These are phyloP conservation scores for Talaromyces wortmannii DNA, from an alignment of 495 filamentous ascomycete genomes.

Conservation along the genomic window DNA sequence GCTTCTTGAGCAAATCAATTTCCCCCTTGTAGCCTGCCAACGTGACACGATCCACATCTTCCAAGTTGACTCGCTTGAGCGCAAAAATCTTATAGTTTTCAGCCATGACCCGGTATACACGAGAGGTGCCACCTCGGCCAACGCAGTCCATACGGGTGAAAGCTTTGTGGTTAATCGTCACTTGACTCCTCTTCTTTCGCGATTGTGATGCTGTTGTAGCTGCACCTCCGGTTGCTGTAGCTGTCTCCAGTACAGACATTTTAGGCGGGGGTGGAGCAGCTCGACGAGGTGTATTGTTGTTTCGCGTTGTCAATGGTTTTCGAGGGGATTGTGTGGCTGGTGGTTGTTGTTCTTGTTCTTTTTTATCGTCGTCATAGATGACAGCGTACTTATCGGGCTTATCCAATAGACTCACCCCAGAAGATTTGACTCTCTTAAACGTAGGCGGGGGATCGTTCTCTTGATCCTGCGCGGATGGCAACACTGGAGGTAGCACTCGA, in stretches of 20 bases:
- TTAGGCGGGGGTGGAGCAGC: slow-evolving; percentile 85
- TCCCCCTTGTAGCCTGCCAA: slow-evolving; percentile 92
- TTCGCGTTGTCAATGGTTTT: slow-evolving; percentile 63
- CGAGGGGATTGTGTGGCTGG: slow-evolving; percentile 51
- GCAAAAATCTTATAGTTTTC: slow-evolving; percentile 94
- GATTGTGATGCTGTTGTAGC: slow-evolving; percentile 62
- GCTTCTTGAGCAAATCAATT: slow-evolving; percentile 81
- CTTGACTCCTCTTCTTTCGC: slow-evolving; percentile 66
- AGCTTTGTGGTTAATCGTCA: slow-evolving; percentile 83
- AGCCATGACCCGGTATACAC: slow-evolving; percentile 94
- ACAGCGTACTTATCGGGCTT: slow-evolving; percentile 51
- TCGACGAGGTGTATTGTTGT: slow-evolving; percentile 75
- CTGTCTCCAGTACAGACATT: slow-evolving; percentile 90
- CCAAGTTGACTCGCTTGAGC: slow-evolving; percentile 84
- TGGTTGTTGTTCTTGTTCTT: slow-evolving; percentile 29
- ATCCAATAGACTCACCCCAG: slow-evolving; percentile 47
- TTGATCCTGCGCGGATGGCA: slow-evolving; percentile 62
- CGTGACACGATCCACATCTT: slow-evolving; percentile 77
- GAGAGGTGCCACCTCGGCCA: slow-evolving; percentile 83
- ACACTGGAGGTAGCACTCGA: slow-evolving; percentile 51
- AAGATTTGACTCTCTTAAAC: slow-evolving; percentile 63
- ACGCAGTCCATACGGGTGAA: slow-evolving; percentile 87
- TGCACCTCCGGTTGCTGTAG: slow-evolving; percentile 77
- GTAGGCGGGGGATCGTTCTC: slow-evolving; percentile 77
- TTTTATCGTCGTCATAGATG: slow-evolving; percentile 40